phyloP scores from a whole-genome alignment of 2,329 filamentous ascomycete genomes.

The Neonectria hederae region DNA sequence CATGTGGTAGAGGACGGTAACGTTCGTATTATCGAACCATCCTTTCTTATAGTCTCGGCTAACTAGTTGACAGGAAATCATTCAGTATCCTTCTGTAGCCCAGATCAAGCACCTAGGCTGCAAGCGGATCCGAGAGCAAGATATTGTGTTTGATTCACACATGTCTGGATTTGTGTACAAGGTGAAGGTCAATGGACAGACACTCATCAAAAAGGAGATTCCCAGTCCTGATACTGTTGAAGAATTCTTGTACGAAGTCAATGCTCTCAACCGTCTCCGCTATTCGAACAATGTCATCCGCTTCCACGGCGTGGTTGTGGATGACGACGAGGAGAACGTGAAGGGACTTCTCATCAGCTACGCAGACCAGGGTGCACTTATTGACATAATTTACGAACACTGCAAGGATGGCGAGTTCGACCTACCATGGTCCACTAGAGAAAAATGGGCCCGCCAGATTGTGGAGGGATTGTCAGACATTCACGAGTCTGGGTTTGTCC shows the following conservation, averaged over 20 bases:
- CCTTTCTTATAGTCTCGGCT: slow-evolving; percentile 16
- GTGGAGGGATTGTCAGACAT: slow-evolving; percentile 90
- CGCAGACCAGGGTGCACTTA: slow-evolving; percentile 85
- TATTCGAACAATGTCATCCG: slow-evolving; percentile 81
- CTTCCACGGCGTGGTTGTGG: slow-evolving; percentile 88
- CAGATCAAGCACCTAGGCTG: slow-evolving; percentile 79
- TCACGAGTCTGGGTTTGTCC: slow-evolving; percentile 94
- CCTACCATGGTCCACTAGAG: slow-evolving; percentile 75
- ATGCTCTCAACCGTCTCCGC: slow-evolving; percentile 83
- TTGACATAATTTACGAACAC: slow-evolving; percentile 89
- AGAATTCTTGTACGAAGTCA: slow-evolving; percentile 97
- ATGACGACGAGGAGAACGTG: slow-evolving; percentile 83
- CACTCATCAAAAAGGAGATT: slow-evolving; percentile 97
- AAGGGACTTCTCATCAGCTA: slow-evolving; percentile 92
- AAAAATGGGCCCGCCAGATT: slow-evolving; percentile 92
- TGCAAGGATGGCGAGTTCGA: slow-evolving; percentile 64
- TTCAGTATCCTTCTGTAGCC: slow-evolving; percentile 79
- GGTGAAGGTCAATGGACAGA: slow-evolving; percentile 72
- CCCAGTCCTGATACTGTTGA: slow-evolving; percentile 94
- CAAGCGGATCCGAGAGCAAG: slow-evolving; percentile 72
- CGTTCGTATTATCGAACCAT: slow-evolving; percentile 51
- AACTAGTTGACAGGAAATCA: slow-evolving; percentile 73
- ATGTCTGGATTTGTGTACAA: slow-evolving; percentile 98
- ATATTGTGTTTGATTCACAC: slow-evolving; percentile 87
- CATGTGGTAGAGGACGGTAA: slow-evolving; percentile 98